phyloP scores from a whole-genome alignment of 1,139 yeast genomes.

The Eremothecium sinecaudum region DNA sequence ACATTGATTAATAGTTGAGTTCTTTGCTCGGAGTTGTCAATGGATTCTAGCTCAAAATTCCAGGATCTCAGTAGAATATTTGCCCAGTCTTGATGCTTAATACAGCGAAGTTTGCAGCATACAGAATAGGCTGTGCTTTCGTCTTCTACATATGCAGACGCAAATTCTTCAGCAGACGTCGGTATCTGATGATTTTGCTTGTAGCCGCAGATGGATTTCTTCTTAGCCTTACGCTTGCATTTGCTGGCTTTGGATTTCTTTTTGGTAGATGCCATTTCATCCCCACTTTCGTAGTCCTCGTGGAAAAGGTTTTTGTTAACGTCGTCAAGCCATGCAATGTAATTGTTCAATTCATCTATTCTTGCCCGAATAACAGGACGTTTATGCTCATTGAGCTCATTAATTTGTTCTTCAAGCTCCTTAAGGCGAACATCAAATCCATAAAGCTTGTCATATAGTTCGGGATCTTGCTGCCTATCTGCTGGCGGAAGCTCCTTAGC shows the following conservation, averaged over 20 bases:
- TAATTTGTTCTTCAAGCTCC: slow-evolving; percentile 16
- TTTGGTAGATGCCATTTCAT: slow-evolving; percentile 7
- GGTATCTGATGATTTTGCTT: slow-evolving; percentile 11
- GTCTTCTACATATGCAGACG: slow-evolving; percentile 9
- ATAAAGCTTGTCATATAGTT: slow-evolving; percentile 32
- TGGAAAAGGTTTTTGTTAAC: slow-evolving; percentile 17
- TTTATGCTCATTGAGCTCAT: slow-evolving; percentile 12
- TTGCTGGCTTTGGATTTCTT: slow-evolving; percentile 13
- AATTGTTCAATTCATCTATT: slow-evolving; percentile 16
- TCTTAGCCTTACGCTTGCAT: slow-evolving; percentile 10
- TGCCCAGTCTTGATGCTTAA: slow-evolving; percentile 27
- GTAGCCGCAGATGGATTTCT: slow-evolving; percentile 25
- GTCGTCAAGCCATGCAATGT: slow-evolving; percentile 28
- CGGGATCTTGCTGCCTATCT: slow-evolving; percentile 32
- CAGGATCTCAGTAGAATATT: slow-evolving; percentile 15
- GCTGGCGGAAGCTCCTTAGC: slow-evolving; percentile 12
- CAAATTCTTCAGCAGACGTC: slow-evolving; percentile 17
- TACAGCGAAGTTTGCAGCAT: slow-evolving; percentile 24
- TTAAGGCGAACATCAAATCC: slow-evolving; percentile 21
- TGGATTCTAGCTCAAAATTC: slow-evolving; percentile 16
- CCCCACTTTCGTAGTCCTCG: slow-evolving; percentile 14
- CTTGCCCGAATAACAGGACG: slow-evolving; percentile 16
- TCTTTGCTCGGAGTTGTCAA: slow-evolving; percentile 22
- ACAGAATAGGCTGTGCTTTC: slow-evolving; percentile 11
- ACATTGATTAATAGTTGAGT: slow-evolving; percentile 19